These are phyloP conservation scores for Carex scoparia DNA, from an alignment of 176 grass and related monocot genomes.

Conservation along the genomic window DNA sequence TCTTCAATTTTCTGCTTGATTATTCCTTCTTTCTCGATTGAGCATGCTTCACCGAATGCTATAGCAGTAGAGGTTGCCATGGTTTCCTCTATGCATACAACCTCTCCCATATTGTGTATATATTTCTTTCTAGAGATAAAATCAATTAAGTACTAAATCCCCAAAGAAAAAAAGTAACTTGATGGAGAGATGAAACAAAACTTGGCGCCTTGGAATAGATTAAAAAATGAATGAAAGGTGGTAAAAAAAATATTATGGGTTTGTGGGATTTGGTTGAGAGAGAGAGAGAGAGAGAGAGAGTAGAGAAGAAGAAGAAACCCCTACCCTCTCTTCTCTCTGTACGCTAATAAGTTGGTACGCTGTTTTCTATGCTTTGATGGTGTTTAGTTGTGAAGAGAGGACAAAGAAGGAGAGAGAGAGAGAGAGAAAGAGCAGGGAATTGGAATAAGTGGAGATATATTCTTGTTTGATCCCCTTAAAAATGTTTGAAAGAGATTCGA, in stretches of 20 bases:
- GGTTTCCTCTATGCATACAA: slow-evolving; percentile 26
- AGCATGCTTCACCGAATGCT: not conserved
- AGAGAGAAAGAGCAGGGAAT: not conserved
- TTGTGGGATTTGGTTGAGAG: slow-evolving; percentile 19
- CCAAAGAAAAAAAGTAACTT: slow-evolving; percentile 10
- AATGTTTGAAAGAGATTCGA: slow-evolving; percentile 29
- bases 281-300: slow-evolving; percentile 7
- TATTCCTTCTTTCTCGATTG: slow-evolving; percentile 12
- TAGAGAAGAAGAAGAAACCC: slow-evolving; percentile 10
- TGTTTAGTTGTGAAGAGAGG: slow-evolving; percentile 22
- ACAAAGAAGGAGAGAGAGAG: not conserved
- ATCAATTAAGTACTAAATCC: not conserved
- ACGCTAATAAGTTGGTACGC: not conserved
- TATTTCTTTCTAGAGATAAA: not conserved
- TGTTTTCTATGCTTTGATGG: slow-evolving; percentile 19
- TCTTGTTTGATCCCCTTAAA: slow-evolving; percentile 44
- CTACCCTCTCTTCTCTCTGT: slow-evolving; percentile 20
- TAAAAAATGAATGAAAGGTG: slow-evolving; percentile 10
- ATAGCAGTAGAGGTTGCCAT: slow-evolving; percentile 33
- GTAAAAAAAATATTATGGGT: not conserved
- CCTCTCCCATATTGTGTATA: slow-evolving; percentile 4
- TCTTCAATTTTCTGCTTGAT: not conserved
- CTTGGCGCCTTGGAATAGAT: slow-evolving; percentile 9
- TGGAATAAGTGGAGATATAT: slow-evolving; percentile 37
- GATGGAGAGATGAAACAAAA: not conserved